These are phyloP conservation scores for Brassica carinata DNA, from an alignment of 345 rosid genomes.

Conservation along the genomic window DNA sequence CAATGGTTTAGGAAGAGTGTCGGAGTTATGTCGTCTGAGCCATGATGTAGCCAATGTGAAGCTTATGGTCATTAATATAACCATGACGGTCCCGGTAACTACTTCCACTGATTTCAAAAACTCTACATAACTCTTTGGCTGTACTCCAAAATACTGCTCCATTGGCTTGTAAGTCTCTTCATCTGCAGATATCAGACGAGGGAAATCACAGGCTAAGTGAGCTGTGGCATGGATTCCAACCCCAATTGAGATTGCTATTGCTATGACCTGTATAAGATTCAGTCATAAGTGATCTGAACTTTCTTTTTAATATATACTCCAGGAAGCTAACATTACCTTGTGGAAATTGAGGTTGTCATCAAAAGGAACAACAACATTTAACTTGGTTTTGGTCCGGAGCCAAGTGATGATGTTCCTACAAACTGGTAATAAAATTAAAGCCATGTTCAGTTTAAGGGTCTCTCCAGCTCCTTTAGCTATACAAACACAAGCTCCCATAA, in stretches of 20 bases:
- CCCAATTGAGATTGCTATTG: conserved; percentile 61
- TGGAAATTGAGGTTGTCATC: conserved; percentile 85
- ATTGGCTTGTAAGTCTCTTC: conserved; percentile 55
- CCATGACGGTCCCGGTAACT: conserved; percentile 64
- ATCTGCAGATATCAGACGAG: conserved; percentile 59
- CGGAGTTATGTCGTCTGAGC: conserved; percentile 58
- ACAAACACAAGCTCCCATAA: too few species aligned
- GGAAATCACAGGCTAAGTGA: conserved; percentile 76
- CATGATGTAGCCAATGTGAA: conserved; percentile 73
- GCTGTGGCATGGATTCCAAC: conserved; percentile 61
- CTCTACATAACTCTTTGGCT: conserved; percentile 56
- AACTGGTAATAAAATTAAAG: conserved; percentile 68
- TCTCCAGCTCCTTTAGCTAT: conserved; percentile 87
- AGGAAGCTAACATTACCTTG: conserved; percentile 47
- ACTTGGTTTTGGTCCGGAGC: conserved; percentile 70
- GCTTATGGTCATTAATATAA: conserved; percentile 73
- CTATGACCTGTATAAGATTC: conserved; percentile 55
- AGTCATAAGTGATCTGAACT: background rate
- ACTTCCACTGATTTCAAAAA: conserved; percentile 66
- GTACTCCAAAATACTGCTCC: conserved; percentile 60
- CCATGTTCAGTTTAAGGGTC: conserved; percentile 79
- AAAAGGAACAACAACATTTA: conserved; percentile 62
- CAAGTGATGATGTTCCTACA: too few species aligned
- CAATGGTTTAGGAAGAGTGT: conserved; percentile 51
- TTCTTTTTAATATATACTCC: background rate